Evolutionary conservation across 1,139 yeast genomes (phyloP).

Genomic region (Geotrichum candidum): DNA sequence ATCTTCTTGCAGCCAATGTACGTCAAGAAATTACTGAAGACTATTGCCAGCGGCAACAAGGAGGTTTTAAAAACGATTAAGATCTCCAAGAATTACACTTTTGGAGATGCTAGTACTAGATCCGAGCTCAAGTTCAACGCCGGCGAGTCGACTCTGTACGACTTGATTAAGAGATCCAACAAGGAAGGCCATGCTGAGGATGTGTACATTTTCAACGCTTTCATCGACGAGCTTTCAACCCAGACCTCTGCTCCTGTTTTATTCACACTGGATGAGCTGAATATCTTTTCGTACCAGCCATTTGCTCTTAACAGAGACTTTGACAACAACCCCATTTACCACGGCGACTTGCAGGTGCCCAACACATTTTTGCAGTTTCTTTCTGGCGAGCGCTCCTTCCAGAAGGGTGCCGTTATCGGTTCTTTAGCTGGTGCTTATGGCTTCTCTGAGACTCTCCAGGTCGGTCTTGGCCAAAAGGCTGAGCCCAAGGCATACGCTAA

Average conservation of each 20-base stretch:
- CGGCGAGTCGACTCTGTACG: conserved; percentile 42
- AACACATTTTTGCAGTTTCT: conserved; percentile 50
- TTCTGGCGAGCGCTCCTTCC: conserved; percentile 48
- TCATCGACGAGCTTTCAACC: conserved; percentile 49
- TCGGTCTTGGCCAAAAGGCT: conserved; percentile 48
- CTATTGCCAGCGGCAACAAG: conserved; percentile 53
- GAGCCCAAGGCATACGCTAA: conserved; percentile 56
- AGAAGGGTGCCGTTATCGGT: conserved; percentile 59
- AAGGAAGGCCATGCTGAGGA: conserved; percentile 30
- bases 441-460: conserved; percentile 50
- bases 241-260: conserved; percentile 52
- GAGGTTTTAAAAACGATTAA: conserved; percentile 44
- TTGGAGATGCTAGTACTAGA: conserved; percentile 7
- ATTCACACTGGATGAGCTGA: conserved; percentile 70
- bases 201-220: conserved; percentile 45
- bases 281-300: conserved; percentile 53
- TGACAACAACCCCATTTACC: conserved; percentile 53
- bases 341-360: conserved; percentile 63
- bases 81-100: conserved; percentile 20
- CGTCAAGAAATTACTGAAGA: conserved; percentile 54
- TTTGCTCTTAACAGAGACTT: conserved; percentile 57
- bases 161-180: conserved; percentile 36
- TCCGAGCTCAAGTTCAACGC: conserved; percentile 35
- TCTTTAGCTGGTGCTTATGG: conserved; percentile 48
- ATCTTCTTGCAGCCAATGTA: conserved; percentile 77